These are phyloP conservation scores for Komagataella phaffii DNA, from an alignment of 805 yeast genomes.

Conservation along the genomic window DNA sequence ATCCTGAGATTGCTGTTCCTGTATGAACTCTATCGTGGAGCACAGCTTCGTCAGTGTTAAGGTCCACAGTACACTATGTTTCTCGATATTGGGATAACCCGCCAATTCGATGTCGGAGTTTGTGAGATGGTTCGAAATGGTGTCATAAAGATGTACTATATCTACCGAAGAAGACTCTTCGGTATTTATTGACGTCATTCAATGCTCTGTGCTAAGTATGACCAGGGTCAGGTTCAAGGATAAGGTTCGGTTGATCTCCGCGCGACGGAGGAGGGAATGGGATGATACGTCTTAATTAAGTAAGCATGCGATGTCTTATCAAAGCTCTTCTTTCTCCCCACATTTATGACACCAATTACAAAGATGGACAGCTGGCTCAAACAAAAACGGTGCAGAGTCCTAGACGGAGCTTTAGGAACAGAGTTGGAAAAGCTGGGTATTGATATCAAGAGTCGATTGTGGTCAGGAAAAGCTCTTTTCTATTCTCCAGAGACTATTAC, in stretches of 20 bases:
- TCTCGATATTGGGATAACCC: not conserved
- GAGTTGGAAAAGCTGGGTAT: slow-evolving; percentile 38
- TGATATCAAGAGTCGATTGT: slow-evolving; percentile 30
- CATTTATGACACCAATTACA: not conserved
- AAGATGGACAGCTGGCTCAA: not conserved
- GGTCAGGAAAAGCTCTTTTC: slow-evolving; percentile 48
- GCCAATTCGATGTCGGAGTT: not conserved
- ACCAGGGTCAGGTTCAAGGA: no score
- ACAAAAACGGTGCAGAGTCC: slow-evolving; percentile 3
- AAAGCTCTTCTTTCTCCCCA: not conserved
- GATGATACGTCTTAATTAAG: not conserved
- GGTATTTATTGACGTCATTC: not conserved
- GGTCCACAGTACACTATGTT: not conserved
- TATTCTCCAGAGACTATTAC: slow-evolving; percentile 27
- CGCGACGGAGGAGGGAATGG: not conserved
- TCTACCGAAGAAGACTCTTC: not conserved
- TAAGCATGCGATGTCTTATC: no score
- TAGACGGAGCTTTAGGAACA: slow-evolving; percentile 60
- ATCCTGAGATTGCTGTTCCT: not conserved
- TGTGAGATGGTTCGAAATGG: not conserved
- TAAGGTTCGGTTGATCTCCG: not conserved
- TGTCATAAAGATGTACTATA: not conserved
- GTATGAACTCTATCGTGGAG: not conserved
- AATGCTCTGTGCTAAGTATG: not conserved
- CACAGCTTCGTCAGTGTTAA: not conserved